Conservation (phyloP, 2,329 filamentous ascomycete species). For the Colletotrichum eleusines region DNA sequence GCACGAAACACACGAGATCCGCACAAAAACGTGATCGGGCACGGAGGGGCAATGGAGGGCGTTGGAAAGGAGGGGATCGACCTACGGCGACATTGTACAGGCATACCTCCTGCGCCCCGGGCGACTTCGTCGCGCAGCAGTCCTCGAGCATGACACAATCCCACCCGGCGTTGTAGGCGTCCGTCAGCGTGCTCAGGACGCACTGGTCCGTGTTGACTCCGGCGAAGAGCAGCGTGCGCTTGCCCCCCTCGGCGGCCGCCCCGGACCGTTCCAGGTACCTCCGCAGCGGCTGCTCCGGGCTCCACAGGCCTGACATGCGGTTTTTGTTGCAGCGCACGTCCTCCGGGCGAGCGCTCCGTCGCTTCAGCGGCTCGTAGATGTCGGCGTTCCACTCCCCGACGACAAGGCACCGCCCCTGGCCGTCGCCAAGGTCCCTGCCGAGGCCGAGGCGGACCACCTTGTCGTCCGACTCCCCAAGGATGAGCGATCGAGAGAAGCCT, state of each 20-base stretch:
- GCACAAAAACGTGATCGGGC: not conserved
- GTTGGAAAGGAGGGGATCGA: not conserved
- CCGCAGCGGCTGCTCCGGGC: conserved; percentile 55
- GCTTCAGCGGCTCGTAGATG: conserved; percentile 60
- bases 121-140: conserved; percentile 36
- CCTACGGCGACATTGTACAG: conserved; percentile 36
- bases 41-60: not conserved
- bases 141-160: conserved; percentile 39
- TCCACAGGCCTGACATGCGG: conserved; percentile 69
- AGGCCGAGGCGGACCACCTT: conserved; percentile 50
- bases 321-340: conserved; percentile 69
- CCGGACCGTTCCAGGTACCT: conserved; percentile 50
- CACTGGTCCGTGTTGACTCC: conserved; percentile 74
- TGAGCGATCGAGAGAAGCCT: conserved; percentile 59
- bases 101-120: conserved; percentile 34
- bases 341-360: conserved; percentile 45
- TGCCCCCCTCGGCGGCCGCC: conserved; percentile 46
- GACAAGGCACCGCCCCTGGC: conserved; percentile 61
- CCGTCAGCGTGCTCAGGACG: conserved; percentile 66
- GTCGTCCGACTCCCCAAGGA: conserved; percentile 43
- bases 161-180: conserved; percentile 65
- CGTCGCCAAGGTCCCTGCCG: conserved; percentile 60
- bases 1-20: not conserved
- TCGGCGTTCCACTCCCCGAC: conserved; percentile 68
- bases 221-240: conserved; percentile 65